Conservation (phyloP, 257 asterid genomes). For the Solanum appendiculatum region DNA sequence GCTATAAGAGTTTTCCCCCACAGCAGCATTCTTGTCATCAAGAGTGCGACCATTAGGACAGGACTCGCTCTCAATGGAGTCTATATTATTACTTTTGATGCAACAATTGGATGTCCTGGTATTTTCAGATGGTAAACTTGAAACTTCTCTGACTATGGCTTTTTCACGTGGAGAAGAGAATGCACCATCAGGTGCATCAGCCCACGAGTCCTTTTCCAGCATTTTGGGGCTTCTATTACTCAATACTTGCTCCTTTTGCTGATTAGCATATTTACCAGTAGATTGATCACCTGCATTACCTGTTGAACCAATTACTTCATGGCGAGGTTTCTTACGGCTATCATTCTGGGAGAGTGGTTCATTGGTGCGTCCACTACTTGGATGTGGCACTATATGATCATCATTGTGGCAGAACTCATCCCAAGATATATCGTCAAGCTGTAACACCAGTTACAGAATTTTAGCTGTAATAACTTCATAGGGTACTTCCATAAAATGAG, state of each 20-base stretch:
- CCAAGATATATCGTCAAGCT: constrained; percentile 77
- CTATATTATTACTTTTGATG: constrained; percentile 21
- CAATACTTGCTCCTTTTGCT: constrained; percentile 19
- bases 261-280: constrained; percentile 14
- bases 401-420: constrained; percentile 52
- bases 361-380: constrained; percentile 14
- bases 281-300: constrained; percentile 18
- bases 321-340: constrained; percentile 32
- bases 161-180: constrained; percentile 32
- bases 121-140: constrained; percentile 41
- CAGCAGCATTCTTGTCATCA: constrained; percentile 24
- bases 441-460: constrained; percentile 45
- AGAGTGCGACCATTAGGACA: constrained; percentile 29
- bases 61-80: constrained; percentile 19
- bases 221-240: constrained; percentile 31
- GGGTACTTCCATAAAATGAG: constrained; percentile 27
- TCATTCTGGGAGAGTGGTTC: constrained; percentile 26
- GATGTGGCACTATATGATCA: constrained; percentile 76
- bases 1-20: constrained; percentile 32
- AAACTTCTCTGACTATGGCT: constrained; percentile 29
- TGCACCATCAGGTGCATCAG: constrained; percentile 23
- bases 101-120: constrained; percentile 22
- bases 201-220: constrained; percentile 39
- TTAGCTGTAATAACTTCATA: constrained; percentile 46
- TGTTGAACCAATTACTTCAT: constrained; percentile 19